Evolutionary conservation across 371 early-diverging fungal genomes (phyloP).

Genomic region (Circinella minor): DNA sequence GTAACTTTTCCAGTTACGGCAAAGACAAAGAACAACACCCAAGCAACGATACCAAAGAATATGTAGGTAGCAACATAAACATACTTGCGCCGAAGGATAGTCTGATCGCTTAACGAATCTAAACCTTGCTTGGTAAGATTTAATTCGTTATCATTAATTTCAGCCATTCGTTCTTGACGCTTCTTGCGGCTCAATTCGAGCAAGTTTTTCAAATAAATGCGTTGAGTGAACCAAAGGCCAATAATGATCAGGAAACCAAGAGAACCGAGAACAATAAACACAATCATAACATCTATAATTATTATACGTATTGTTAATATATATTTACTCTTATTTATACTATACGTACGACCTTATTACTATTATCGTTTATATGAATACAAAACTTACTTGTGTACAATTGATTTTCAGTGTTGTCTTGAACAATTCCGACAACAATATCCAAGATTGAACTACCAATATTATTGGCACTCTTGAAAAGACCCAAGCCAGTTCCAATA

Average conservation of each 20-base stretch:
- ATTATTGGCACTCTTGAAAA: slow-evolving; percentile 54
- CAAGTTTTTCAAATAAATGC: slow-evolving; percentile 32
- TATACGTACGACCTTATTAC: no score
- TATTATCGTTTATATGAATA: background rate
- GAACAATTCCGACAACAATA: slow-evolving; percentile 53
- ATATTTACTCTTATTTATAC: no score
- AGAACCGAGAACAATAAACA: slow-evolving; percentile 38
- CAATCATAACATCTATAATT: slow-evolving; percentile 38
- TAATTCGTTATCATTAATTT: slow-evolving; percentile 45
- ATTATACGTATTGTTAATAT: background rate
- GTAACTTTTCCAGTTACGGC: slow-evolving; percentile 28
- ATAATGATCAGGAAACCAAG: slow-evolving; percentile 41
- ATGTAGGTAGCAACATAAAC: slow-evolving; percentile 30
- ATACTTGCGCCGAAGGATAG: slow-evolving; percentile 24
- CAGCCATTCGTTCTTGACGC: slow-evolving; percentile 28
- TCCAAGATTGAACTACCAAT: slow-evolving; percentile 56
- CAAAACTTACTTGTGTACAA: slow-evolving; percentile 32
- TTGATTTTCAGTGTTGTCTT: slow-evolving; percentile 45
- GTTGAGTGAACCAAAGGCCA: slow-evolving; percentile 35
- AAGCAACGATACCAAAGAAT: slow-evolving; percentile 34
- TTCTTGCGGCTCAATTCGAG: slow-evolving; percentile 36
- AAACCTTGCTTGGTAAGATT: slow-evolving; percentile 35
- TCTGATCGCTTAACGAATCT: slow-evolving; percentile 37
- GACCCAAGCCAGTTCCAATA: slow-evolving; percentile 61
- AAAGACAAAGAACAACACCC: slow-evolving; percentile 56